Conservation (phyloP, 768 basidiomycete genomes). For the Pisolithus orientalis region DNA sequence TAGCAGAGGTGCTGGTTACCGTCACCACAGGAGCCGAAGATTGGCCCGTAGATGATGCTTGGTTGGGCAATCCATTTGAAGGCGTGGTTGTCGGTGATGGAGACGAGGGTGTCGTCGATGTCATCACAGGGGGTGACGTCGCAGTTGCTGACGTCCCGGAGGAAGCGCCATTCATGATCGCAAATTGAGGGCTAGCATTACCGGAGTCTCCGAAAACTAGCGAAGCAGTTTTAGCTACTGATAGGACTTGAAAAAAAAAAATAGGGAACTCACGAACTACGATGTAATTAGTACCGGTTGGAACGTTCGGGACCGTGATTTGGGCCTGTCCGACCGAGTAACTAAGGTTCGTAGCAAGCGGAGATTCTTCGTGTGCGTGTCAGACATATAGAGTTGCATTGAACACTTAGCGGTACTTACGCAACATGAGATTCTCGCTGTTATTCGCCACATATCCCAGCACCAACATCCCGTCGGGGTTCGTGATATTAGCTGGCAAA, state of each 20-base stretch:
- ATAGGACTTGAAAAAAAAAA: neutral
- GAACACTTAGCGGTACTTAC: conserved; percentile 9
- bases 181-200: conserved; percentile 34
- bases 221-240: neutral
- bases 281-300: conserved; percentile 27
- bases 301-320: conserved; percentile 31
- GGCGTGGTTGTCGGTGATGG: conserved; percentile 1
- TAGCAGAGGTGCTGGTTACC: neutral
- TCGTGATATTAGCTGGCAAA: conserved; percentile 24
- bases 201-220: conserved; percentile 37
- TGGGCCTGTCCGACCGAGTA: conserved; percentile 26
- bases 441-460: conserved; percentile 18
- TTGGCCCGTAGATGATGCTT: neutral
- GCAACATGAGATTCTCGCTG: conserved; percentile 27
- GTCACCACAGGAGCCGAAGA: neutral
- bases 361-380: conserved; percentile 17
- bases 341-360: conserved; percentile 29
- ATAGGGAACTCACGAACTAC: conserved; percentile 28
- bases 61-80: neutral
- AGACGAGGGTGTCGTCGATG: neutral
- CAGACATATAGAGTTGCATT: neutral
- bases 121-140: conserved; percentile 4
- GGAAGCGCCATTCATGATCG: conserved; percentile 52
- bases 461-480: conserved; percentile 27
- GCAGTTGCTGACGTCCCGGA: conserved; percentile 30